phyloP scores from a whole-genome alignment of 495 filamentous ascomycete species.

The Stereocaulon alpinum region DNA sequence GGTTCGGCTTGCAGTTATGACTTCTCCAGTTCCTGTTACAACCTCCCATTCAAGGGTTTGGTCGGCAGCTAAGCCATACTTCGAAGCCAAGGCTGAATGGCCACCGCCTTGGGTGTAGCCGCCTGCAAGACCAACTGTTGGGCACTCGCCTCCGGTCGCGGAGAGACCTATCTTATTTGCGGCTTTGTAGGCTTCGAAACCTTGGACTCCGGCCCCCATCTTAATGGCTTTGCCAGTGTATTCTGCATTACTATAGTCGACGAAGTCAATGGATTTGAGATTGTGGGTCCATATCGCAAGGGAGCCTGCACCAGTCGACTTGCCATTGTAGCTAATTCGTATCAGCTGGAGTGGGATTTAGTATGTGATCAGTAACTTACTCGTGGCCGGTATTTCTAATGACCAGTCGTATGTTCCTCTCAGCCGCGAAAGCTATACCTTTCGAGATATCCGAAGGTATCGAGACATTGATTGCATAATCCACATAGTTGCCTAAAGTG shows the following conservation, averaged over 20 bases:
- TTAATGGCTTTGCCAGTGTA: conserved; percentile 41
- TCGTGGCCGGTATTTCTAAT: conserved; percentile 68
- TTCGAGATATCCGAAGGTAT: conserved; percentile 46
- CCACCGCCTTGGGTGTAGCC: conserved; percentile 55
- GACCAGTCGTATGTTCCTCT: conserved; percentile 46
- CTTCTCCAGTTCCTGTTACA: conserved; percentile 39
- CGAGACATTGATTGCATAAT: conserved; percentile 50
- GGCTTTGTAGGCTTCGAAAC: conserved; percentile 36
- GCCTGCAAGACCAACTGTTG: conserved; percentile 30
- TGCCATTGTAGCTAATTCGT: conserved; percentile 38
- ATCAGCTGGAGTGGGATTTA: neutral
- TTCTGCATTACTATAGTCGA: conserved; percentile 25
- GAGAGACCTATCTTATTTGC: conserved; percentile 22
- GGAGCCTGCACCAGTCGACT: conserved; percentile 45
- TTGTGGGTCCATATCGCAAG: conserved; percentile 53
- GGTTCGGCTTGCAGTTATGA: conserved; percentile 44
- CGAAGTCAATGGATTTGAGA: conserved; percentile 36
- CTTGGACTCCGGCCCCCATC: conserved; percentile 39
- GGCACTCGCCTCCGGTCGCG: conserved; percentile 13
- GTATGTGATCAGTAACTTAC: conserved; percentile 1
- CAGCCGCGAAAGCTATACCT: conserved; percentile 52
- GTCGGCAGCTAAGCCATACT: conserved; percentile 53
- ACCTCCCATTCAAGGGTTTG: conserved; percentile 53
- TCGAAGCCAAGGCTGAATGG: conserved; percentile 41
- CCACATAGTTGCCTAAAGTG: conserved; percentile 46